Percentiles rank a stretch among this genome's conserved stretches.
phyloP scores from a whole-genome alignment of 2,329 filamentous ascomycete species.

The Aspergillus glaucus region DNA sequence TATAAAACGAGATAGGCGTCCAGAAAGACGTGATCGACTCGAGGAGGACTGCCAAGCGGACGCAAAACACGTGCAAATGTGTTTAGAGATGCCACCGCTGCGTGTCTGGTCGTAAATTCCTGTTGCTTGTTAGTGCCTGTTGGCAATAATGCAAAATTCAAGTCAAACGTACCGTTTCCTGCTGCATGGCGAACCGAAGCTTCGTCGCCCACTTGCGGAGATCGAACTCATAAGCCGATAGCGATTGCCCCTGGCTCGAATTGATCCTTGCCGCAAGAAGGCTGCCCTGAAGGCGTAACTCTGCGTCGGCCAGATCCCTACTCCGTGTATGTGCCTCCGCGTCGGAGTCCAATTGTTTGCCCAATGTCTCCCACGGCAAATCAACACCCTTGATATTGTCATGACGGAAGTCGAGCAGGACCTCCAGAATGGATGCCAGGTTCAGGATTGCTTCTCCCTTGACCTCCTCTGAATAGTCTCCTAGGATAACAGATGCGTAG shows the following conservation, averaged over 20 bases:
- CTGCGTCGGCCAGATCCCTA: slow-evolving; percentile 31
- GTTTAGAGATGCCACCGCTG: slow-evolving; percentile 30
- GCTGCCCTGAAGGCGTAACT: slow-evolving; percentile 33
- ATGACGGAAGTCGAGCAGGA: slow-evolving; percentile 15
- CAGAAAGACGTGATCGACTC: slow-evolving; percentile 37
- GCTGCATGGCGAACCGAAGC: slow-evolving; percentile 33
- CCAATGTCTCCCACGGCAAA: slow-evolving; percentile 23
- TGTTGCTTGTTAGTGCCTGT: slow-evolving; percentile 9
- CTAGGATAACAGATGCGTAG: slow-evolving; percentile 26
- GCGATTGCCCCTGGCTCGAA: slow-evolving; percentile 5
- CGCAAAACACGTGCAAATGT: slow-evolving; percentile 40
- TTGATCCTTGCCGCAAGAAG: slow-evolving; percentile 24
- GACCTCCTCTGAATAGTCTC: slow-evolving; percentile 17
- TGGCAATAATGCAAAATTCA: no score
- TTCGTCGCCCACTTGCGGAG: slow-evolving; percentile 28
- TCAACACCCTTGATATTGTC: slow-evolving; percentile 13
- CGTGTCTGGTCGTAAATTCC: slow-evolving; percentile 36
- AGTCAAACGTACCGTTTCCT: slow-evolving; percentile 31
- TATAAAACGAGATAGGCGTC: slow-evolving; percentile 62
- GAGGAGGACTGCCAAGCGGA: slow-evolving; percentile 12
- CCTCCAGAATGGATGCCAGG: slow-evolving; percentile 28
- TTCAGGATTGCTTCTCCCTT: slow-evolving; percentile 26
- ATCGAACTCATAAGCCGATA: slow-evolving; percentile 14
- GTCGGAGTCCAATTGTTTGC: slow-evolving; percentile 19
- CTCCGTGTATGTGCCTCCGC: slow-evolving; percentile 24